Evolutionary conservation across 805 yeast genomes (phyloP).

Genomic region (Jamesozyma rosinii): DNA sequence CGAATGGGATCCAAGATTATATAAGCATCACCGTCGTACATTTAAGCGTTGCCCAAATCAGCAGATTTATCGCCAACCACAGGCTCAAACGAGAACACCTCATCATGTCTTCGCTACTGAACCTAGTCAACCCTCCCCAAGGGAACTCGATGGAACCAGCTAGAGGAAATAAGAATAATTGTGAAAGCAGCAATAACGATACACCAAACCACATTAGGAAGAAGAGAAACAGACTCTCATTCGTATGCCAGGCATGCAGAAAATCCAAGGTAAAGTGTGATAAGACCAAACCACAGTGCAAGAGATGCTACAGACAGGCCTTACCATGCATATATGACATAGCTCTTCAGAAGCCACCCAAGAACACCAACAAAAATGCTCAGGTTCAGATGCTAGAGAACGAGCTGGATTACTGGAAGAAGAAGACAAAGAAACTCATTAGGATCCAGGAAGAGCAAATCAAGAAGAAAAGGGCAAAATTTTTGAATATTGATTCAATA

Average conservation of each 20-base stretch:
- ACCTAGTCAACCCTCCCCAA: no score
- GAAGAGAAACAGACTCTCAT: conserved; percentile 28
- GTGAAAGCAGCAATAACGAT: not conserved
- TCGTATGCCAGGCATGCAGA: conserved; percentile 29
- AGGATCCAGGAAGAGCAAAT: conserved; percentile 5
- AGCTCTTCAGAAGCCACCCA: conserved; percentile 26
- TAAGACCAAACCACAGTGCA: conserved; percentile 26
- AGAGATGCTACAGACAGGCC: conserved; percentile 23
- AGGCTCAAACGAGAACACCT: no score
- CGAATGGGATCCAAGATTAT: no score
- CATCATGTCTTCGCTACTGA: no score
- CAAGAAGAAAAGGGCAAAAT: not conserved
- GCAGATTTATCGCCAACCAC: no score
- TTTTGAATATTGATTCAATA: not conserved
- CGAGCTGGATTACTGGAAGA: conserved; percentile 29
- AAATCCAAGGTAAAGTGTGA: conserved; percentile 30
- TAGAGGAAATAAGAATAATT: no score
- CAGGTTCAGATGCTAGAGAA: conserved; percentile 24
- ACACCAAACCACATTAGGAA: not conserved
- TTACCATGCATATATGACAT: conserved; percentile 28
- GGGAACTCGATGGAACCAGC: no score
- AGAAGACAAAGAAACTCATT: conserved; percentile 15
- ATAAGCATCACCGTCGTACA: no score
- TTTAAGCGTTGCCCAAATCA: no score
- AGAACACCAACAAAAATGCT: conserved; percentile 26